Conservation (phyloP, 2,329 filamentous ascomycete species). For the Cytospora schulzeri region DNA sequence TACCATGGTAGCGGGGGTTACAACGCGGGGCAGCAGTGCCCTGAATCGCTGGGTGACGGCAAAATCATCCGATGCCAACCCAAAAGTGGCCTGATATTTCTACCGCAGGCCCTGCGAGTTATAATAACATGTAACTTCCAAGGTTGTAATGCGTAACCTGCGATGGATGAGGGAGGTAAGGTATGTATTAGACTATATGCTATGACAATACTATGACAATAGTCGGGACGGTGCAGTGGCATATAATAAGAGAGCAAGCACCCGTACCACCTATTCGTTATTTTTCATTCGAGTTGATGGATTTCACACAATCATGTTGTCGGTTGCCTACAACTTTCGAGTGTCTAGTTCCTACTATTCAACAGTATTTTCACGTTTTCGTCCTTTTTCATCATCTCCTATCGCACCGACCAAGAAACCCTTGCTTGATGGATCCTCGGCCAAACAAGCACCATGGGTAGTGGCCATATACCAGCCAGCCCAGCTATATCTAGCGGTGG, state of each 20-base stretch:
- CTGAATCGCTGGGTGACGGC: conserved; percentile 18
- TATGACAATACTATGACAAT: too few relatives aligned
- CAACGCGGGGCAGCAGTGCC: conserved; percentile 3
- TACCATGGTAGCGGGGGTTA: not conserved
- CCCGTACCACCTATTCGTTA: not conserved
- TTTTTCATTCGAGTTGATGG: too few relatives aligned
- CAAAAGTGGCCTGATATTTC: conserved; percentile 23
- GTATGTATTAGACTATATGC: not conserved
- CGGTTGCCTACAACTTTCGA: not conserved
- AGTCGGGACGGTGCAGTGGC: not conserved
- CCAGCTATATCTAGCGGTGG: not conserved
- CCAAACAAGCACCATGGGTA: not conserved
- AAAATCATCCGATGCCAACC: conserved; percentile 24
- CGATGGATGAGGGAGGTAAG: not conserved
- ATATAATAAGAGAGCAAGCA: not conserved
- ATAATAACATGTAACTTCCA: not conserved
- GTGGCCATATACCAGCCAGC: not conserved
- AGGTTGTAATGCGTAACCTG: not conserved
- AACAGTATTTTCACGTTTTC: not conserved
- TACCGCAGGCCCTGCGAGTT: conserved; percentile 6
- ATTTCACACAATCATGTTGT: not conserved
- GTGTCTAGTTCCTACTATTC: too few relatives aligned
- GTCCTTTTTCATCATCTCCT: not conserved
- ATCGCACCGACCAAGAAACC: too few relatives aligned
- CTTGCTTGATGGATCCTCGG: too few relatives aligned